Evolutionary conservation across 495 filamentous ascomycete species (phyloP).

Genomic region (Arthonia radiata): DNA sequence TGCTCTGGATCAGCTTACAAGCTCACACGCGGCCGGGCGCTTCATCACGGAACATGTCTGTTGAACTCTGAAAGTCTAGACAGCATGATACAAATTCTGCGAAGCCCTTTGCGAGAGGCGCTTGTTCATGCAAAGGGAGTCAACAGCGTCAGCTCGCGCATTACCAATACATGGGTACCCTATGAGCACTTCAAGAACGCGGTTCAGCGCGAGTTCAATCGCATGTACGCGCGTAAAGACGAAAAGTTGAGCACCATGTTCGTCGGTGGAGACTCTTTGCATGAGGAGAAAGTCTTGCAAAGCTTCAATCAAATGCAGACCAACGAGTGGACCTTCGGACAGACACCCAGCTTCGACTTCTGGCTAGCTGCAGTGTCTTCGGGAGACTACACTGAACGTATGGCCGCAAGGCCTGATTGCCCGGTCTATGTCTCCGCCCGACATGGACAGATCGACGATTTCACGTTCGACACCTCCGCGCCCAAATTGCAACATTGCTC

Average conservation of each 20-base stretch:
- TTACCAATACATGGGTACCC: constrained; percentile 42
- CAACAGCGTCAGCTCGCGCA: constrained; percentile 71
- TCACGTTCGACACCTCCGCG: too few species aligned
- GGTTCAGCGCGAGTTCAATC: constrained; percentile 21
- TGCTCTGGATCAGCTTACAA: constrained; percentile 88
- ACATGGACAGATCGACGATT: too few species aligned
- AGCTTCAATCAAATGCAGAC: constrained; percentile 24
- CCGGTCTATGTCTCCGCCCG: too few species aligned
- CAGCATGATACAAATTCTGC: constrained; percentile 36
- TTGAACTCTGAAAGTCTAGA: constrained; percentile 44
- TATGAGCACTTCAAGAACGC: constrained; percentile 10
- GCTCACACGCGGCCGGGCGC: constrained; percentile 44
- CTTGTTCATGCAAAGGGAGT: constrained; percentile 66
- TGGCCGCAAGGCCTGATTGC: too few species aligned
- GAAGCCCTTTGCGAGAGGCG: constrained; percentile 42
- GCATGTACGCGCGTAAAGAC: constrained; percentile 18
- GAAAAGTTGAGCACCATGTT: constrained; percentile 4
- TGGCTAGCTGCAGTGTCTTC: too few species aligned
- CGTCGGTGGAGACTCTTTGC: background rate
- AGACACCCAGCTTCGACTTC: constrained; percentile 70
- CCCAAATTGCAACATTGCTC: too few species aligned
- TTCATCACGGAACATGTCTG: constrained; percentile 85
- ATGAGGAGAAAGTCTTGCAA: constrained; percentile 1
- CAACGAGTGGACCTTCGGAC: constrained; percentile 50
- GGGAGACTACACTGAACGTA: too few species aligned